phyloP scores from a whole-genome alignment of 2,329 filamentous ascomycete species.

The Scedosporium aurantiacum region DNA sequence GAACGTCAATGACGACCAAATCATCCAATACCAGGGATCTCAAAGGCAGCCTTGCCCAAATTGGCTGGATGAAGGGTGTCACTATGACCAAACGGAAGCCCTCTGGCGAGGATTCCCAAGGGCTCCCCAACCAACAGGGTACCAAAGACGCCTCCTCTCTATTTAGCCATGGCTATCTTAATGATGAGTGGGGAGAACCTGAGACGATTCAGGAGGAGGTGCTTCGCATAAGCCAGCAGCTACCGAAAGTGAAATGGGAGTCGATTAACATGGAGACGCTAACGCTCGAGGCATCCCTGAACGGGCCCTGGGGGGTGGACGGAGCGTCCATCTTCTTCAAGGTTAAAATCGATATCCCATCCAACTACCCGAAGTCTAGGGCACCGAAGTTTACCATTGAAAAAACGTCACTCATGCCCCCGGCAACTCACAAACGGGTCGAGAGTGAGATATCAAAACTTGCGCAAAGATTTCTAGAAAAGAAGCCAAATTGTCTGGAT shows the following conservation, averaged over 20 bases:
- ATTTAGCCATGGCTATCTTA: constrained; percentile 39
- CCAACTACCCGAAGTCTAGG: constrained; percentile 45
- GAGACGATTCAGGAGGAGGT: constrained; percentile 56
- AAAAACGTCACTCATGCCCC: constrained; percentile 51
- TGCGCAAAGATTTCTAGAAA: constrained; percentile 41
- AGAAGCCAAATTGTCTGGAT: constrained; percentile 51
- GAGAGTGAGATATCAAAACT: constrained; percentile 46
- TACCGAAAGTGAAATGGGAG: constrained; percentile 55
- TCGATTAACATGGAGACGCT: constrained; percentile 53
- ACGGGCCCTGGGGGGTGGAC: constrained; percentile 51
- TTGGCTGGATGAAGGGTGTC: constrained; percentile 61
- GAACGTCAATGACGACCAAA: constrained; percentile 49
- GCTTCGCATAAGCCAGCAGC: constrained; percentile 47
- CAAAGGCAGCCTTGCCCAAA: constrained; percentile 43
- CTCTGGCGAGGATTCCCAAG: constrained; percentile 22
- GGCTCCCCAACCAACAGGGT: constrained; percentile 34
- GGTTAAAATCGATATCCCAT: constrained; percentile 48
- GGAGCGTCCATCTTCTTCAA: constrained; percentile 50
- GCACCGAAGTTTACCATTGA: constrained; percentile 50
- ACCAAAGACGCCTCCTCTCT: constrained; percentile 38
- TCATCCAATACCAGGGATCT: constrained; percentile 26
- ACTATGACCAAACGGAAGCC: constrained; percentile 48
- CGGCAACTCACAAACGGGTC: constrained; percentile 38
- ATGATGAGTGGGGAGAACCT: constrained; percentile 48
- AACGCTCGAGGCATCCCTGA: constrained; percentile 48